A percentile compares a stretch with the other conserved stretches of the same genome.
phyloP scores from a whole-genome alignment of 331 rosid genomes.

The Acacia pycnantha region DNA sequence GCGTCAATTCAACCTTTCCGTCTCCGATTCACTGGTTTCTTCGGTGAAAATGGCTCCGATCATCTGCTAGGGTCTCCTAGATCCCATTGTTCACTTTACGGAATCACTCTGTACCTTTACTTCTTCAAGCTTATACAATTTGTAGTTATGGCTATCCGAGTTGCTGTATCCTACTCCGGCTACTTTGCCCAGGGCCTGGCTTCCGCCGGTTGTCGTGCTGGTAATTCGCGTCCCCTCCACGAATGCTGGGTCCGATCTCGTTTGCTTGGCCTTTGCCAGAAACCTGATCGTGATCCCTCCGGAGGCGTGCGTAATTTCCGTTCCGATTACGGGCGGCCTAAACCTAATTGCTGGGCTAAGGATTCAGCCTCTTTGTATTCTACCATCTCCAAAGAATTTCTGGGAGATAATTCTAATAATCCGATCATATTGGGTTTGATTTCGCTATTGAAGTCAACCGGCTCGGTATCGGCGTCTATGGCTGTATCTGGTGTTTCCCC shows the following conservation, averaged over 20 bases:
- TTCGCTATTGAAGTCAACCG: conserved; percentile 80
- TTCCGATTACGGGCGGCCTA: conserved; percentile 36
- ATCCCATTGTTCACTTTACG: conserved; percentile 23
- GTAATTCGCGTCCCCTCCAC: conserved; percentile 55
- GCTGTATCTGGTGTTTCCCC: conserved; percentile 63
- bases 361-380: conserved; percentile 40
- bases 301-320: conserved; percentile 45
- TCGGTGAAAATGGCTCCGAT: conserved; percentile 34
- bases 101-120: conserved; percentile 52
- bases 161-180: conserved; percentile 74
- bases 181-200: conserved; percentile 79
- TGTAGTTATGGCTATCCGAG: conserved; percentile 71
- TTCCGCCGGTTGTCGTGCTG: conserved; percentile 65
- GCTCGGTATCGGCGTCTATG: conserved; percentile 44
- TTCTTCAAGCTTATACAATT: conserved; percentile 41
- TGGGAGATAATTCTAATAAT: conserved; percentile 47
- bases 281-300: conserved; percentile 49
- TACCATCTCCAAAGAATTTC: conserved; percentile 58
- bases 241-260: conserved; percentile 75
- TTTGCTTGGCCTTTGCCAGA: conserved; percentile 52
- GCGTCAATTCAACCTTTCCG: conserved; percentile 38
- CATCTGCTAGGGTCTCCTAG: conserved; percentile 46
- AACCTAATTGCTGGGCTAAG: conserved; percentile 33
- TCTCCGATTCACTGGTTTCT: conserved; percentile 30
- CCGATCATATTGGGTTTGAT: conserved; percentile 68